A percentile compares a stretch with the other conserved stretches of the same genome.
Conservation (phyloP, 108 stramenopile species). For the Nannochloropsis gaditana region DNA sequence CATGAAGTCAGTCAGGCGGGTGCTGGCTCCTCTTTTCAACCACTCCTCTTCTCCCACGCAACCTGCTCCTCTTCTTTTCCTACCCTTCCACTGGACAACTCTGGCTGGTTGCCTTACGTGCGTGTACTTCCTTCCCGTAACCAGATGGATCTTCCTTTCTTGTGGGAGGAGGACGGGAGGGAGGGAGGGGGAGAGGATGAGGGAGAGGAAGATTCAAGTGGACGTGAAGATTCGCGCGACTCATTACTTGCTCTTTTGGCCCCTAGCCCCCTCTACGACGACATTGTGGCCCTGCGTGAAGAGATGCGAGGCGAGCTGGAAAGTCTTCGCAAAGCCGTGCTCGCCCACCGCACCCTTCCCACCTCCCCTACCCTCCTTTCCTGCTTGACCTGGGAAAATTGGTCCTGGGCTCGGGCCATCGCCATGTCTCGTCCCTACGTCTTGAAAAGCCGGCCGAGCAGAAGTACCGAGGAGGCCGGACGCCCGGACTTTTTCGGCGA, state of each 20-base stretch:
- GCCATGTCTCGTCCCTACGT: conserved; percentile 8
- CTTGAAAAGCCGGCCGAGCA: not conserved
- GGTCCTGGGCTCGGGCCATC: conserved; percentile 10
- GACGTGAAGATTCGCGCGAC: not conserved
- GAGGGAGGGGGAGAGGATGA: not conserved
- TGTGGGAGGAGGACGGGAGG: not conserved
- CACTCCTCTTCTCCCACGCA: no score
- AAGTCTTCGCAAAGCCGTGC: not conserved
- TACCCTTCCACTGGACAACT: not conserved
- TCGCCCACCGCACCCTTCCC: not conserved
- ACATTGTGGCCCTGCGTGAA: not conserved
- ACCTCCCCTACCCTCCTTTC: not conserved
- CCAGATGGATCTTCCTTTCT: not conserved
- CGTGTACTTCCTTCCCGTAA: not conserved
- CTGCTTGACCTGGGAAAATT: not conserved
- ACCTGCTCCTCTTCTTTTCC: not conserved
- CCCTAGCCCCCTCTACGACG: not conserved
- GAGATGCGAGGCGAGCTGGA: not conserved
- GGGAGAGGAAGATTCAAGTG: not conserved
- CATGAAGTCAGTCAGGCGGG: not conserved
- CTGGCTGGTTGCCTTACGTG: not conserved
- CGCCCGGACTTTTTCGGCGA: not conserved
- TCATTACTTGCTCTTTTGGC: not conserved
- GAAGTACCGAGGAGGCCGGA: not conserved
- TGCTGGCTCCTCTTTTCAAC: not conserved